These are phyloP conservation scores for Anisodus acutangulus DNA, from an alignment of 257 asterid species.

Conservation along the genomic window DNA sequence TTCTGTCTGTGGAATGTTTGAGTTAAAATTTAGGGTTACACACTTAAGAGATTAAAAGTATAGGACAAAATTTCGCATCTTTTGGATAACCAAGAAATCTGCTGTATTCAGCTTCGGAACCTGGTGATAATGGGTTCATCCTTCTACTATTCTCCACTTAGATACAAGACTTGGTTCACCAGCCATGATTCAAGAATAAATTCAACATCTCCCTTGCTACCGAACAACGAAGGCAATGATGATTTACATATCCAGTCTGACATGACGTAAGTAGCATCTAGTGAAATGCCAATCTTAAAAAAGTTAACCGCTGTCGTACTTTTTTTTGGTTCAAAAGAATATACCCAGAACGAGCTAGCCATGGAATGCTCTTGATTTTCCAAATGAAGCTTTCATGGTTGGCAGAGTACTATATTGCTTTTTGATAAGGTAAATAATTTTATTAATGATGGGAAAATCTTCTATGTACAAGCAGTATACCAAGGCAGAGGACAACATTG, in stretches of 20 bases:
- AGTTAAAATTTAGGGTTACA: background rate
- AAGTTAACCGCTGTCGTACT: background rate
- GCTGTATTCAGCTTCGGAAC: background rate
- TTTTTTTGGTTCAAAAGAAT: background rate
- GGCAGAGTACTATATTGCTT: slow-evolving; percentile 3
- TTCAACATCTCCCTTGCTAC: slow-evolving; percentile 5
- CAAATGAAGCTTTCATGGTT: background rate
- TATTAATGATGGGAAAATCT: background rate
- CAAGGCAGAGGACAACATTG: background rate
- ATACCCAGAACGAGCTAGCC: background rate
- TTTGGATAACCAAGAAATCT: background rate
- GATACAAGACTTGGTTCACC: background rate
- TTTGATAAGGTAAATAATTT: background rate
- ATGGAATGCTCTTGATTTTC: background rate
- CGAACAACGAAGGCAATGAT: background rate
- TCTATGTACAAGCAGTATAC: background rate
- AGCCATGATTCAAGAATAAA: background rate
- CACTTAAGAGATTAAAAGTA: background rate
- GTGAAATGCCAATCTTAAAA: background rate
- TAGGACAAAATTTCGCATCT: background rate
- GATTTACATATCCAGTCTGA: background rate
- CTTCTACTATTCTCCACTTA: background rate
- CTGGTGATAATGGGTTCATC: background rate
- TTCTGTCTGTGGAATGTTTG: background rate
- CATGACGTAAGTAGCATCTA: background rate